These are phyloP conservation scores for Tetradesmus obliquus DNA, from an alignment of 139 green algal genomes.

Conservation along the genomic window DNA sequence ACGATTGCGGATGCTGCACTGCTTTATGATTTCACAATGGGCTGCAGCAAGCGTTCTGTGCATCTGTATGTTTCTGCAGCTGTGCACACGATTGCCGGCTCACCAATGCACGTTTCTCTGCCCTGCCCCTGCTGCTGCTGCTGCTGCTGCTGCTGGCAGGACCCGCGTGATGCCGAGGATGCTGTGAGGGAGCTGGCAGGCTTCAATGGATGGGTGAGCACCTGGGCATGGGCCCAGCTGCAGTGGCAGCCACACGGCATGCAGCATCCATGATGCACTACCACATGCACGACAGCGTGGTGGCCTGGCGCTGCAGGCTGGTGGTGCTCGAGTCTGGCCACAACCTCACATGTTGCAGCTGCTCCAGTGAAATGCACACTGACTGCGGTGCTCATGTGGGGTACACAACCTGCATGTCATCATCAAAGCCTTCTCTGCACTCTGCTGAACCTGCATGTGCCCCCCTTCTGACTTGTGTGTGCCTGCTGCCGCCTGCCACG, in stretches of 20 bases:
- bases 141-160: not conserved
- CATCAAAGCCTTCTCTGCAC: too few species aligned
- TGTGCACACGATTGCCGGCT: not conserved
- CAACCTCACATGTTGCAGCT: too few species aligned
- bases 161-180: slow-evolving; percentile 35
- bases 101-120: not conserved
- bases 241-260: too few species aligned
- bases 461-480: not conserved
- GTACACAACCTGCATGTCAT: too few species aligned
- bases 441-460: too few species aligned
- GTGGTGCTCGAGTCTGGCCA: too few species aligned
- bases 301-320: too few species aligned
- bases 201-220: slow-evolving; percentile 35
- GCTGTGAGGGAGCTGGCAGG: slow-evolving; percentile 21
- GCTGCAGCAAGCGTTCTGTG: not conserved
- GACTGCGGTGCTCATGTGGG: too few species aligned
- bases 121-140: not conserved
- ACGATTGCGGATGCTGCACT: not conserved
- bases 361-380: too few species aligned
- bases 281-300: not conserved
- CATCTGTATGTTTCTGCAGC: not conserved
- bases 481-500: not conserved
- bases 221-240: not conserved
- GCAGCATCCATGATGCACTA: not conserved
- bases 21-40: not conserved